Percentiles rank a stretch among this genome's conserved stretches.
Conservation (phyloP, 2,329 filamentous ascomycete genomes). For the Fonsecaea multimorphosa region DNA sequence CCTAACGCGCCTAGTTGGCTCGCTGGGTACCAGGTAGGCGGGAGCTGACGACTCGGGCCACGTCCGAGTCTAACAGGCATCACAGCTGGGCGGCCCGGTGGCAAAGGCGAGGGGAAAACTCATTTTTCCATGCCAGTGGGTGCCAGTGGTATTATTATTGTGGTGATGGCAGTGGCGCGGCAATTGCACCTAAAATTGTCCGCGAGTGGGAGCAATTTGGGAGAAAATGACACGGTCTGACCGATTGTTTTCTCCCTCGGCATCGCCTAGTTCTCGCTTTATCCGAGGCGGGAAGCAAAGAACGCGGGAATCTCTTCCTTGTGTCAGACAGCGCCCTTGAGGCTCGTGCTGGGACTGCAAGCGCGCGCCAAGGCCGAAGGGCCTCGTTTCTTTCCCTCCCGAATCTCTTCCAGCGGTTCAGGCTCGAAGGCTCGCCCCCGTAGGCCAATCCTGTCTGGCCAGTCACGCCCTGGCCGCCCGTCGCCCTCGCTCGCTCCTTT, state of each 20-base stretch:
- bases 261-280: background rate
- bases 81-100: background rate
- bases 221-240: background rate
- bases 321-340: background rate
- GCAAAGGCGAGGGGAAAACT: background rate
- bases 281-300: too few species aligned
- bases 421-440: background rate
- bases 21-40: background rate
- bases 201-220: background rate
- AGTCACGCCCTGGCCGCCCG: background rate
- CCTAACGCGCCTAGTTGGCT: too few species aligned
- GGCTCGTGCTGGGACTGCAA: background rate
- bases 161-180: constrained; percentile 6
- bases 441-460: background rate
- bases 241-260: background rate
- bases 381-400: background rate
- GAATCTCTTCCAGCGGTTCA: constrained; percentile 1
- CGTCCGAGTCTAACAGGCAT: background rate
- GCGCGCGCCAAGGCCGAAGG: background rate
- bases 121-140: background rate
- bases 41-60: constrained; percentile 1
- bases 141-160: constrained; percentile 3
- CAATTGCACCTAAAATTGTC: background rate
- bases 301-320: background rate
- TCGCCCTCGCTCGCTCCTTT: background rate